phyloP scores from a whole-genome alignment of 345 rosid species.

The Citrus inodora region DNA sequence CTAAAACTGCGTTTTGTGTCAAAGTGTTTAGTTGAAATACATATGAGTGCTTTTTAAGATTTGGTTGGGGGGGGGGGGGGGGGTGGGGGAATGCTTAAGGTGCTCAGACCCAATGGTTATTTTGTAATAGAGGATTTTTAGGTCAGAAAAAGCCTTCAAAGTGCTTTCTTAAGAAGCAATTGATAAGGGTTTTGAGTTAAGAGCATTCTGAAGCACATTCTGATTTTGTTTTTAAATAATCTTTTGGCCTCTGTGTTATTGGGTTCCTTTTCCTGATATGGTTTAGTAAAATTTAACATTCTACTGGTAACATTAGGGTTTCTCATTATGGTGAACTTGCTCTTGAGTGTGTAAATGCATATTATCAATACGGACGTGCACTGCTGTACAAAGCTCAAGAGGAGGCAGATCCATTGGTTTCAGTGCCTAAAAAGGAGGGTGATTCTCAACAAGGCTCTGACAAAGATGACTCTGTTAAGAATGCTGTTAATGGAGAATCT shows the following conservation, averaged over 20 bases:
- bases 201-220: neutral
- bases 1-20: neutral
- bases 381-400: constrained; percentile 84
- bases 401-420: constrained; percentile 83
- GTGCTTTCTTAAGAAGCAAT: neutral
- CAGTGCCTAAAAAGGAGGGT: constrained; percentile 65
- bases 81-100: neutral
- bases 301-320: constrained; percentile 41
- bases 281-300: neutral
- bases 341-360: constrained; percentile 59
- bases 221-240: neutral
- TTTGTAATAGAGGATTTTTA: neutral
- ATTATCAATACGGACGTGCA: constrained; percentile 79
- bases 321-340: constrained; percentile 71
- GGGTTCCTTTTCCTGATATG: neutral
- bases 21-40: neutral
- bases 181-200: neutral
- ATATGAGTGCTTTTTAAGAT: neutral
- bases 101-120: neutral
- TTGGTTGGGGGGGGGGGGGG: too few relatives aligned
- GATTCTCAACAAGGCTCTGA: constrained; percentile 35
- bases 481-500: constrained; percentile 39
- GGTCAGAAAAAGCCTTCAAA: neutral
- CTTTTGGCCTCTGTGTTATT: neutral
- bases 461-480: constrained; percentile 47